A percentile compares a stretch with the other conserved stretches of the same genome.
Evolutionary conservation across 352 stramenopile species (phyloP).

Genomic region (Halophytophthora polymorphica): DNA sequence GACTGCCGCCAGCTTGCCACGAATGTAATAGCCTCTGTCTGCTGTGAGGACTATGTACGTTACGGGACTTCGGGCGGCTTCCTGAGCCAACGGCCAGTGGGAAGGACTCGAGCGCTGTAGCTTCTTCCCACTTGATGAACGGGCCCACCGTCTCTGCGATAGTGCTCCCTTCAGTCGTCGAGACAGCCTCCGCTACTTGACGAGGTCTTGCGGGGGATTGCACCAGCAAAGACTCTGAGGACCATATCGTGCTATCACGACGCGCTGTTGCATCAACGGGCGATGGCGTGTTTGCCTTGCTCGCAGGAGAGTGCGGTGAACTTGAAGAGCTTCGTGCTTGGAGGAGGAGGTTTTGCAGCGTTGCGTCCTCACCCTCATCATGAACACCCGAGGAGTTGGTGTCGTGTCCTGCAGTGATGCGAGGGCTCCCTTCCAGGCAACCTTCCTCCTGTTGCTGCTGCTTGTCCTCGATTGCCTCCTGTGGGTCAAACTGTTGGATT

Average conservation of each 20-base stretch:
- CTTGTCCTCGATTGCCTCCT: not conserved
- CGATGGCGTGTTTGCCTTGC: too few species aligned
- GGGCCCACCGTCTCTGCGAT: not conserved
- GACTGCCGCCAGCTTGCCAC: slow-evolving; percentile 1
- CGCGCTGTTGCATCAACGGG: too few species aligned
- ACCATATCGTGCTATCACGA: too few species aligned
- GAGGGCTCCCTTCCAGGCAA: not conserved
- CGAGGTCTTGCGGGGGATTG: too few species aligned
- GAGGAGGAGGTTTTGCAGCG: too few species aligned
- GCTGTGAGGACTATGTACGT: not conserved
- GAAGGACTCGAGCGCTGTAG: slow-evolving; percentile 12
- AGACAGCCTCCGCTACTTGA: too few species aligned
- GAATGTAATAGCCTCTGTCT: not conserved
- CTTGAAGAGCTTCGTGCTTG: too few species aligned
- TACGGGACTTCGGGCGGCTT: not conserved
- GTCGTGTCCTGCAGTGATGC: not conserved
- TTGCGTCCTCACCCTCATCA: too few species aligned
- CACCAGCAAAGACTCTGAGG: too few species aligned
- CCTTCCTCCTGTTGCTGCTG: not conserved
- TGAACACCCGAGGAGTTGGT: too few species aligned
- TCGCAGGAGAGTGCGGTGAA: too few species aligned
- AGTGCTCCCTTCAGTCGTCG: not conserved
- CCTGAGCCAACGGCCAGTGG: slow-evolving; percentile 11
- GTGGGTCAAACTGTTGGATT: too few species aligned
- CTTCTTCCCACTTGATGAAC: slow-evolving; percentile 24